Evolutionary conservation across 352 stramenopile species (phyloP), one percentile per base, ranked within the genome.

Genomic region (Globisporangium perplexum): DNA sequence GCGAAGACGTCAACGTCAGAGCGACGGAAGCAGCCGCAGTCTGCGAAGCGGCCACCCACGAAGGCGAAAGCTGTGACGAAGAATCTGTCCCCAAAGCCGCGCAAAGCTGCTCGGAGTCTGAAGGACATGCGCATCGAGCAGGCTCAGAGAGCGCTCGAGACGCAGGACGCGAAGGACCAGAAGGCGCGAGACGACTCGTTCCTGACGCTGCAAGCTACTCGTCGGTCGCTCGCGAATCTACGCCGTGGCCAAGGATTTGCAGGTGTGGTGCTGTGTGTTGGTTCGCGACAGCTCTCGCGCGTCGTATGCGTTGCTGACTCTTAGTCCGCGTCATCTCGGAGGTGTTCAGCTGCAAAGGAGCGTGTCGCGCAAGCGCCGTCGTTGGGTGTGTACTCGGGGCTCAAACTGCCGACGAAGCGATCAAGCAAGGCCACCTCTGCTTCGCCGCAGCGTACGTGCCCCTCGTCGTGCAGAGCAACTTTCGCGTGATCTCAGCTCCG

Each of bases 111-210:
- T 1, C 35, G 18, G 15, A 50, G 35, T 28, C n/a, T 60, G 20
- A 63, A 57, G 14, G 60, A 75, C 1, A 35, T 41, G 26, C 38
- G 54, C 39, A 56, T 61, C 22, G 45, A 48, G 24, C 35, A 67
- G 49, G 55, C 63, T 4, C 55, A 63, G 36, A 41, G 62, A 23
- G 50, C 50, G 18, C 42, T 63, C 18, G 18, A 31, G 11, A 33
- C 31, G 7, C 39, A 39, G 17, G 54, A 52, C 3, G 26, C 59
- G 3, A 28, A 57, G 38, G 22, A 61, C 17, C 22, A 43, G 23
- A 55, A 55, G 47, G 12, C 45, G 2, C 31, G 42, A 33, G 23
- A 48, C 17, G 10, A 42, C 4, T 6, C 56, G 6, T n/a, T 46
- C 20, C 49, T 23, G 14, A n/a, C 22, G 44, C 45, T 24, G n/a